These are phyloP conservation scores for Backusella sp. DNA, from an alignment of 192 early-diverging fungal species.

Conservation along the genomic window DNA sequence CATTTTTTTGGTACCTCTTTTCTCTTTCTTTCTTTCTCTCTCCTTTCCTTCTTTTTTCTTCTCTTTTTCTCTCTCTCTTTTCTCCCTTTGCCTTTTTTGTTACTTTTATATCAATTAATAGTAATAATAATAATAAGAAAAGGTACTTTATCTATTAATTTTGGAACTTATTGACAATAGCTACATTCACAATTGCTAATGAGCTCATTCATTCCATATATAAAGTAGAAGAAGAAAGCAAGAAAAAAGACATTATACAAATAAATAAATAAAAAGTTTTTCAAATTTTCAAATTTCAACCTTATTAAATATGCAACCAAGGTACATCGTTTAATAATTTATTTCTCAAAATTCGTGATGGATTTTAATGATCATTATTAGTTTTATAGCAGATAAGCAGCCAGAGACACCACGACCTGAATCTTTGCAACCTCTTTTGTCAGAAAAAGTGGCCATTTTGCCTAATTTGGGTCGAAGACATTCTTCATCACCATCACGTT, in stretches of 20 bases:
- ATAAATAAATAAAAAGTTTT: background rate
- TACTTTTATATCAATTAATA: background rate
- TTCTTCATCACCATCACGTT: constrained; percentile 9
- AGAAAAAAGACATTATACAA: background rate
- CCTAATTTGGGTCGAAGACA: constrained; percentile 19
- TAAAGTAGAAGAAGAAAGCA: background rate
- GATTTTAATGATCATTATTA: background rate
- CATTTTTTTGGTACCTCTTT: background rate
- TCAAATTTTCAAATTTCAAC: background rate
- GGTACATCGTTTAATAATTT: background rate
- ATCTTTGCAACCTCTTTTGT: background rate
- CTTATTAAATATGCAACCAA: background rate
- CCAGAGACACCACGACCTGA: constrained; percentile 33
- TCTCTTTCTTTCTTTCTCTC: background rate
- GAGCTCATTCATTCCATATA: background rate
- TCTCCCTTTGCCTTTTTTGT: background rate
- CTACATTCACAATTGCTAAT: background rate
- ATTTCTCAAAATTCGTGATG: background rate
- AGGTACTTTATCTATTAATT: background rate
- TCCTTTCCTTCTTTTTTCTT: background rate
- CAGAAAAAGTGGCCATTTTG: background rate
- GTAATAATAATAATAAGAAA: background rate
- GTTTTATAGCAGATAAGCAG: constrained; percentile 25
- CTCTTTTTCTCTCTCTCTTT: background rate
- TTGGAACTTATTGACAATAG: background rate